Conservation (phyloP, 2,329 filamentous ascomycete genomes). For the Drechmeria coniospora region DNA sequence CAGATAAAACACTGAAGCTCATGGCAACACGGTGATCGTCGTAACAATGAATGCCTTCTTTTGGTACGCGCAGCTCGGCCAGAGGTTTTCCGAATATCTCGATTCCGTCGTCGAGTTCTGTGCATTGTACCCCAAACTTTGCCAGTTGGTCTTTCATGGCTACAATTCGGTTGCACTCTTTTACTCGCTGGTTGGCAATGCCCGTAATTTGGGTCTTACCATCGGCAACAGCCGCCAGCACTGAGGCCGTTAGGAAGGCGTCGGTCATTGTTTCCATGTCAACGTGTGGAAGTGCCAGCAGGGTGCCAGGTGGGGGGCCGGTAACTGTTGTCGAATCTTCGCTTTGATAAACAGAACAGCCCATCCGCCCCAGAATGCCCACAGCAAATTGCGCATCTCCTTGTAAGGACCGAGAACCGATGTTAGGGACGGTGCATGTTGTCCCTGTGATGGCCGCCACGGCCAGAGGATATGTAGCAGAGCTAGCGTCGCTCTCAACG, state of each 20-base stretch:
- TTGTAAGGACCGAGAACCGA: constrained; percentile 80
- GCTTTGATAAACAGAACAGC: constrained; percentile 76
- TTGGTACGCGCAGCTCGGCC: constrained; percentile 34
- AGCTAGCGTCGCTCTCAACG: constrained; percentile 94
- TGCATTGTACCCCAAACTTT: constrained; percentile 79
- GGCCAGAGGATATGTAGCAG: constrained; percentile 87
- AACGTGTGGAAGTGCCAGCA: constrained; percentile 65
- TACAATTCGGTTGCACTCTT: constrained; percentile 91
- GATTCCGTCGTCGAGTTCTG: constrained; percentile 90
- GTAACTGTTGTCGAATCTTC: constrained; percentile 81
- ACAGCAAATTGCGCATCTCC: constrained; percentile 90
- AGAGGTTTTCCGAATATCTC: constrained; percentile 44
- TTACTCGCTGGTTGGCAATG: constrained; percentile 94
- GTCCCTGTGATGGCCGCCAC: constrained; percentile 92
- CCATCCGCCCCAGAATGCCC: constrained; percentile 84
- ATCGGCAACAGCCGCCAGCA: constrained; percentile 75
- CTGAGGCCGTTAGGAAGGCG: constrained; percentile 88
- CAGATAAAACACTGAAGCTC: constrained; percentile 85
- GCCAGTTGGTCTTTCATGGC: constrained; percentile 91
- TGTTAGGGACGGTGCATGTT: constrained; percentile 91
- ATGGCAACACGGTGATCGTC: constrained; percentile 97
- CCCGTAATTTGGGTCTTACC: constrained; percentile 78
- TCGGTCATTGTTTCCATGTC: constrained; percentile 99
- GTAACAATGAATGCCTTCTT: constrained; percentile 72
- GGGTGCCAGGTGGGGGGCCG: constrained; percentile 58